A percentile compares a stretch with the other conserved stretches of the same genome.
These are phyloP conservation scores for Lantana camara DNA, from an alignment of 257 asterid genomes.

Conservation along the genomic window DNA sequence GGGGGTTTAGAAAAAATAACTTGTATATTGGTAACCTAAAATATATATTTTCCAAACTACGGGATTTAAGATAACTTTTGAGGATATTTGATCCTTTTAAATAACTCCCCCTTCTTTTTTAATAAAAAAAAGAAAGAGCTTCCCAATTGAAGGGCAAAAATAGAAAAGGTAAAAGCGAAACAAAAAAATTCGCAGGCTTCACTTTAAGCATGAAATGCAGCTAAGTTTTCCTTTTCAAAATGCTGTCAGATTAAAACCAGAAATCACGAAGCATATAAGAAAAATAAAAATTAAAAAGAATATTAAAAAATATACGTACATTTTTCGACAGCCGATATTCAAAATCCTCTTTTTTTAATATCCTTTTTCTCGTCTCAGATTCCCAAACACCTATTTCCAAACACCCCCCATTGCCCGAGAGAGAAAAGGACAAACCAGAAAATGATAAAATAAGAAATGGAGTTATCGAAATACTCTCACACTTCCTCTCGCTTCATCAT, in stretches of 20 bases:
- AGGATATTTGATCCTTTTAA: too few relatives aligned
- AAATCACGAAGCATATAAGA: not conserved
- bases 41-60: too few relatives aligned
- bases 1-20: too few relatives aligned
- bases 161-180: not conserved
- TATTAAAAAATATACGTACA: not conserved
- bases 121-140: too few relatives aligned
- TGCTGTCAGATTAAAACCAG: slow-evolving; percentile 3
- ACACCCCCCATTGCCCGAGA: slow-evolving; percentile 17
- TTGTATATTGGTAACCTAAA: too few relatives aligned
- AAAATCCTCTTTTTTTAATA: not conserved
- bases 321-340: too few relatives aligned
- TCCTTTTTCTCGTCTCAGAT: not conserved
- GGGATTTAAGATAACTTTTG: too few relatives aligned
- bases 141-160: not conserved
- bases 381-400: slow-evolving; percentile 15
- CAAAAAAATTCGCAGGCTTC: slow-evolving; percentile 21
- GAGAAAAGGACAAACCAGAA: slow-evolving; percentile 5
- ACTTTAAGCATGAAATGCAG: slow-evolving; percentile 8
- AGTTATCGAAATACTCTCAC: not conserved
- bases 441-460: not conserved
- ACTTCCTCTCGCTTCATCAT: not conserved
- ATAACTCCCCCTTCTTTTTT: too few relatives aligned
- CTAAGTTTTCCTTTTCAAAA: slow-evolving; percentile 31
- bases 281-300: not conserved